These are phyloP conservation scores for Pleurotus platypus DNA, from an alignment of 768 basidiomycete genomes.

Conservation along the genomic window DNA sequence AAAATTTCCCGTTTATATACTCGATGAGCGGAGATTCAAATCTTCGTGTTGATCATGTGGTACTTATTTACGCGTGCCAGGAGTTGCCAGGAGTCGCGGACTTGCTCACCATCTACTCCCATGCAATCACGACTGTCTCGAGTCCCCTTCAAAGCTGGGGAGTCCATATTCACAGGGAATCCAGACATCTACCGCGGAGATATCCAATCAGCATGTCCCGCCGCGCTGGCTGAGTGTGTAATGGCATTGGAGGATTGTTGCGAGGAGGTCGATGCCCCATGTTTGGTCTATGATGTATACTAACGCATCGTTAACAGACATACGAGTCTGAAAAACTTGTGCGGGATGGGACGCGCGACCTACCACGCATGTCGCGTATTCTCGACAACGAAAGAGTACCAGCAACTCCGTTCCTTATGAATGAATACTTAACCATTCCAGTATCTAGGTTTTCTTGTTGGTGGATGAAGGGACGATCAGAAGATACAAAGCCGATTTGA, in stretches of 20 bases:
- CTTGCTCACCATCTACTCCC: background rate
- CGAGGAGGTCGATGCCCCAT: constrained; percentile 51
- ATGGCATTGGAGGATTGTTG: constrained; percentile 78
- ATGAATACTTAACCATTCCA: background rate
- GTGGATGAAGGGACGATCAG: constrained; percentile 71
- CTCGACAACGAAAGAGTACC: constrained; percentile 63
- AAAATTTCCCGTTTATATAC: constrained; percentile 22
- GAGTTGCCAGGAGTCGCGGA: background rate
- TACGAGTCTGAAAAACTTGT: constrained; percentile 68
- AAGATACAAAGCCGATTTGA: constrained; percentile 70
- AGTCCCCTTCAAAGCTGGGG: constrained; percentile 52
- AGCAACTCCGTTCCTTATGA: constrained; percentile 10
- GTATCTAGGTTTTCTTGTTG: constrained; percentile 64
- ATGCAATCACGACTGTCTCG: constrained; percentile 51
- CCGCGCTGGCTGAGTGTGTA: constrained; percentile 72
- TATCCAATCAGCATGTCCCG: constrained; percentile 62
- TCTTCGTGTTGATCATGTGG: no score
- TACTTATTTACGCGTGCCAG: background rate
- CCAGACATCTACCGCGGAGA: constrained; percentile 66
- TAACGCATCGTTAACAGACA: constrained; percentile 35
- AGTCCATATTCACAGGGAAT: constrained; percentile 70
- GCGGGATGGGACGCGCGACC: constrained; percentile 65
- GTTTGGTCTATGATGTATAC: background rate
- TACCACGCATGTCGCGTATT: constrained; percentile 67
- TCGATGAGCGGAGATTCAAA: constrained; percentile 25